Evolutionary conservation across 257 asterid species (phyloP), one percentile per base, ranked within the genome.

Genomic region (Solanum megistacrolobum): DNA sequence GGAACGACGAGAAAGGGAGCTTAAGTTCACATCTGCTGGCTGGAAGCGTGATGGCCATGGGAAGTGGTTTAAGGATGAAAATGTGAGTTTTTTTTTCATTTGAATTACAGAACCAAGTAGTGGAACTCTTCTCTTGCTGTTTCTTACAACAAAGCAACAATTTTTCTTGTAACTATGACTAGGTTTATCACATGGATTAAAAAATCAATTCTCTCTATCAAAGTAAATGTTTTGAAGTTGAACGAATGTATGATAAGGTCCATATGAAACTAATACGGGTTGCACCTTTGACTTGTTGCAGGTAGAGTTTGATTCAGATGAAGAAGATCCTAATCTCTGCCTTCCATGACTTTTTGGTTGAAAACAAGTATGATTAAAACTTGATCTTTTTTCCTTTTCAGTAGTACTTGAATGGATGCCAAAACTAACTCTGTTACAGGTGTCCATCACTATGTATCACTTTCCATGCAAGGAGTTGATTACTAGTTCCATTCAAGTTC

Each of bases 271-370:
- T 60, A 39, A 66, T 83, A 8, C 52, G 62, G 34, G 18, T 65
- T 72, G 76, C 87, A 76, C 71, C n/a, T 85, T 86, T 34, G 82
- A 83, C 71, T 87, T 88, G 87, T 39, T 90, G 90, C 93, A 94
- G 98, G 98, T 92, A 21, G 98, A 95, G 89, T 95, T 95, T 85
- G 98, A 94, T 88, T 95, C 98, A 29, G 98, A 93, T 84, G 98
- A 95, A 90, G 98, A 95, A 91, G 96, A 95, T 90, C 98, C 98
- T 11, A 95, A 95, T 76, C 35, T 90, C 38, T 46, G 92, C 89
- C 90, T 92, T 87, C 65, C 90, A 89, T 29, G 87, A 83, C 83
- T 48, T 48, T 86, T 52, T 72, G 23, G 7, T 75, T 62, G 82
- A n/a, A 85, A 60, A 52, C 38, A 21, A 55, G 58, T 73, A 73